Conservation (phyloP, 352 stramenopile species). For the Phytopythium cucurbitacearum region DNA sequence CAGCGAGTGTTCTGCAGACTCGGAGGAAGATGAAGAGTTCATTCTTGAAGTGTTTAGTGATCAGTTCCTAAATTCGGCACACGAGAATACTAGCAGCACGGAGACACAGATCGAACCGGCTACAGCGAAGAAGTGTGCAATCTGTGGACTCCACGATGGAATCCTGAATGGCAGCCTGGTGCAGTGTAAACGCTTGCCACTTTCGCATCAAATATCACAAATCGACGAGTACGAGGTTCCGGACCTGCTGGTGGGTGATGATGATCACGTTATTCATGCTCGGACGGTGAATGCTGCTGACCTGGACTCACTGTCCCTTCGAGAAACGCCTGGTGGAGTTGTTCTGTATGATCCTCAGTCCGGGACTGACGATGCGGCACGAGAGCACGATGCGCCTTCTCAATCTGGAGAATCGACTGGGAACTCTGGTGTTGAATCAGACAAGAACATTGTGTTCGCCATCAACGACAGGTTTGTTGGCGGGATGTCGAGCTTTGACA, state of each 20-base stretch:
- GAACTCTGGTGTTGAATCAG: background rate
- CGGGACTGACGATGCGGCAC: background rate
- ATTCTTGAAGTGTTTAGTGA: constrained; percentile 61
- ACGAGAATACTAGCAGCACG: too few relatives aligned
- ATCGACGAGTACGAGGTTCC: constrained; percentile 54
- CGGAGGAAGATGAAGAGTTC: constrained; percentile 36
- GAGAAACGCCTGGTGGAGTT: constrained; percentile 32
- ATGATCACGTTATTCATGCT: constrained; percentile 18
- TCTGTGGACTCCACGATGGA: constrained; percentile 59
- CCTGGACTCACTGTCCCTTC: constrained; percentile 16
- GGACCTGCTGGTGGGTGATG: constrained; percentile 24
- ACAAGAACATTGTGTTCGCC: constrained; percentile 33
- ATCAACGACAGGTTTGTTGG: constrained; percentile 52
- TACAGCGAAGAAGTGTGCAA: constrained; percentile 20
- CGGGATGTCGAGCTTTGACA: constrained; percentile 29
- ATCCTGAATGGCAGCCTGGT: constrained; percentile 57
- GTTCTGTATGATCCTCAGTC: background rate
- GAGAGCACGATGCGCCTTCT: background rate
- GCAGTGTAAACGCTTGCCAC: constrained; percentile 44
- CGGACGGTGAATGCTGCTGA: constrained; percentile 18
- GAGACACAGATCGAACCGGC: too few relatives aligned
- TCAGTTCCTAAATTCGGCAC: constrained; percentile 21
- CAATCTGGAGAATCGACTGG: too few relatives aligned
- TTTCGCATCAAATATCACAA: constrained; percentile 31
- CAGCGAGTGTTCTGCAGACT: constrained; percentile 26